phyloP scores from a whole-genome alignment of 768 basidiomycete genomes.

The Dictyophora rubrovolvata region DNA sequence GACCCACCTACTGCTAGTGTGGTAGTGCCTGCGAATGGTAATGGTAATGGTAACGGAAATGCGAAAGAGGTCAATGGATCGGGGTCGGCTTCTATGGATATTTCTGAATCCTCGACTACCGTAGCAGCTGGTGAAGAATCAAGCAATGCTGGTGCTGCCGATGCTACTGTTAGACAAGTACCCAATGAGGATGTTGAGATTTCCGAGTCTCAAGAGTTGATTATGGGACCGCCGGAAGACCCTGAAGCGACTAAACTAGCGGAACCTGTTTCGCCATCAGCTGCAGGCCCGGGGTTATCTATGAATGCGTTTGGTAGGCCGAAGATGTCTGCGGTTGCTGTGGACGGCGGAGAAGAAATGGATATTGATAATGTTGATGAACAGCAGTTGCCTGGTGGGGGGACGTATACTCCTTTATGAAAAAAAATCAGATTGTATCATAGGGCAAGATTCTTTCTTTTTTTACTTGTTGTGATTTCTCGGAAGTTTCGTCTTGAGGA shows the following conservation, averaged over 20 bases:
- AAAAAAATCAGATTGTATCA: no score
- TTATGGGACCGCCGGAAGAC: background rate
- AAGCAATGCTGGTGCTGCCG: background rate
- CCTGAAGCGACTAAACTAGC: background rate
- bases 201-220: background rate
- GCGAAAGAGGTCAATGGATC: no score
- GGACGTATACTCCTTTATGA: background rate
- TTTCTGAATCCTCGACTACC: no score
- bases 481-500: no score
- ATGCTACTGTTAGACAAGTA: background rate
- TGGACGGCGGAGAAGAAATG: conserved; percentile 1
- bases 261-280: conserved; percentile 3
- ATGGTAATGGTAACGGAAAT: no score
- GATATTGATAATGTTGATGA: conserved; percentile 3
- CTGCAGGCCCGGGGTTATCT: conserved; percentile 3
- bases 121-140: no score
- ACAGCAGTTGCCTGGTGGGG: background rate
- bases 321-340: conserved; percentile 4
- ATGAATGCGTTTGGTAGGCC: conserved; percentile 10
- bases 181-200: background rate
- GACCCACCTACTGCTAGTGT: background rate
- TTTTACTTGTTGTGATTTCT: no score
- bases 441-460: no score
- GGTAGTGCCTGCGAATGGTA: background rate
- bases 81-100: no score